phyloP scores from a whole-genome alignment of 805 yeast species.

The Yamadazyma philogaea region DNA sequence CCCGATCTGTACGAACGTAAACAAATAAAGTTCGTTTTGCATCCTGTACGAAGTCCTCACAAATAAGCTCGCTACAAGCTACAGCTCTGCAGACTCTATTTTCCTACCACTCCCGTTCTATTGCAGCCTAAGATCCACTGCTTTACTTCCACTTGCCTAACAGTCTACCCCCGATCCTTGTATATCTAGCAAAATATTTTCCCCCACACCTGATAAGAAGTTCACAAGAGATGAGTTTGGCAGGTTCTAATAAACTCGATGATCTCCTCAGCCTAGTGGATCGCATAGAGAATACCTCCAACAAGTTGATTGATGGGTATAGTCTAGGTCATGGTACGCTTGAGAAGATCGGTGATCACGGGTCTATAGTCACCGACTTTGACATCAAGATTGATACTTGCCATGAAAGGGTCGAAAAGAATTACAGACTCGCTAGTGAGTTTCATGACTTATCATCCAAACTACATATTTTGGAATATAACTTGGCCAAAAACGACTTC shows the following conservation, averaged over 20 bases:
- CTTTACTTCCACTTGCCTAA: not conserved
- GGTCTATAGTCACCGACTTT: conserved; percentile 21
- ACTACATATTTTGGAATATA: conserved; percentile 33
- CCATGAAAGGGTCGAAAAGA: conserved; percentile 20
- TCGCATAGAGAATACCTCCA: conserved; percentile 27
- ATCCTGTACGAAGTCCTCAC: conserved; percentile 1
- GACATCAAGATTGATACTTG: conserved; percentile 30
- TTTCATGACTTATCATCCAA: conserved; percentile 31
- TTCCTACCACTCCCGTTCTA: not conserved
- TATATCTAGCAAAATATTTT: not conserved
- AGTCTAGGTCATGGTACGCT: conserved; percentile 24
- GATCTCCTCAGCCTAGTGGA: conserved; percentile 29
- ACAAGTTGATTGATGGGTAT: conserved; percentile 20
- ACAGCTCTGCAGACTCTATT: not conserved
- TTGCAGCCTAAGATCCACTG: not conserved
- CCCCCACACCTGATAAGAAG: not conserved
- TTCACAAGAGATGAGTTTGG: not conserved
- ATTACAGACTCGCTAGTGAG: conserved; percentile 22
- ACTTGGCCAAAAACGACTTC: conserved; percentile 28
- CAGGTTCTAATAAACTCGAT: conserved; percentile 18
- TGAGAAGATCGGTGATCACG: conserved; percentile 18
- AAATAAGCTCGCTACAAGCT: not conserved
- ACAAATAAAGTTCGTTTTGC: not conserved
- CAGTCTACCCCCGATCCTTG: not conserved
- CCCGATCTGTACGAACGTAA: not conserved